phyloP scores from a whole-genome alignment of 2,329 filamentous ascomycete genomes.

The Xylariaceae sp. region DNA sequence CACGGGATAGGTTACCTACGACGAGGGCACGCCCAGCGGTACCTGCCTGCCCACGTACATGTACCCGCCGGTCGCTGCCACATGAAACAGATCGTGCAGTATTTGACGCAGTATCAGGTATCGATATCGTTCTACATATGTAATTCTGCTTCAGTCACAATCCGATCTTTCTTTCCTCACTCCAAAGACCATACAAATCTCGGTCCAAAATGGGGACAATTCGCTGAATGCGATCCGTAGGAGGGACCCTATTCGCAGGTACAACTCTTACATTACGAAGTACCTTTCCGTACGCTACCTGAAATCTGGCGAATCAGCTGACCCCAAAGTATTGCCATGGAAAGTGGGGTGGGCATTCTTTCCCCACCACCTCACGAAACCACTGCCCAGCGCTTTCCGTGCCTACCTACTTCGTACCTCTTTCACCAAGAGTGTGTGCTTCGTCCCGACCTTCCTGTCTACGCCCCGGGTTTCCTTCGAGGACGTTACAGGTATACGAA shows the following conservation, averaged over 20 bases:
- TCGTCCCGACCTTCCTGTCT: too few species aligned
- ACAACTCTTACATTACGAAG: neutral
- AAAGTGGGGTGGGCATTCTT: neutral
- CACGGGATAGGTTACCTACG: neutral
- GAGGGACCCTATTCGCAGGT: neutral
- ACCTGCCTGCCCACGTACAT: too few species aligned
- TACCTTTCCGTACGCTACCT: neutral
- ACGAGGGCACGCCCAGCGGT: neutral
- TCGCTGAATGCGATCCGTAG: neutral
- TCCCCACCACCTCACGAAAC: neutral
- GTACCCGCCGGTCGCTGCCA: too few species aligned
- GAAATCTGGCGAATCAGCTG: slow-evolving; percentile 21
- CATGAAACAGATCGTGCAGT: too few species aligned
- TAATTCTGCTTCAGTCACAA: too few species aligned
- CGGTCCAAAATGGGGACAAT: neutral
- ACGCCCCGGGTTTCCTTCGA: too few species aligned
- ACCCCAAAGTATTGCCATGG: slow-evolving; percentile 9
- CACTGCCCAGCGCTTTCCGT: neutral
- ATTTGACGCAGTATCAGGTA: too few species aligned
- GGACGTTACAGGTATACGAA: neutral
- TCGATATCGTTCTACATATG: too few species aligned
- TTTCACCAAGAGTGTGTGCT: too few species aligned
- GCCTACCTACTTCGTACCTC: neutral
- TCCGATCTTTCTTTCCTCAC: too few species aligned
- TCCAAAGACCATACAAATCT: neutral